Evolutionary conservation across 495 filamentous ascomycete genomes (phyloP).

Genomic region (Neurospora sp.): DNA sequence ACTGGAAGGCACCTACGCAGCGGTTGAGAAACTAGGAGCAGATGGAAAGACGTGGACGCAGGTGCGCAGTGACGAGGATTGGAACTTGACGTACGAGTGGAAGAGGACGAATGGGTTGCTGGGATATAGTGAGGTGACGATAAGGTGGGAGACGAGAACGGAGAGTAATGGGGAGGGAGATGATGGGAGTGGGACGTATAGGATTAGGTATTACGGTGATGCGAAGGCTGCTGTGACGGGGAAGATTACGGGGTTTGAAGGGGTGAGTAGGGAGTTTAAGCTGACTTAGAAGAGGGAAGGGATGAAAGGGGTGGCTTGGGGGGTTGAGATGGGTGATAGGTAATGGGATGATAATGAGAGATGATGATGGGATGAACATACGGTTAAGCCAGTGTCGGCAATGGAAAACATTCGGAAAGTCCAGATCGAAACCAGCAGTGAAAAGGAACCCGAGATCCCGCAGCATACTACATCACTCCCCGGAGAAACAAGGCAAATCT

Average conservation of each 20-base stretch:
- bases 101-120: slow-evolving; percentile 58
- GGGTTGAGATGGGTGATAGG: neutral
- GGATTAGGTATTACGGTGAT: slow-evolving; percentile 82
- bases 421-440: neutral
- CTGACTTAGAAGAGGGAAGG: slow-evolving; percentile 16
- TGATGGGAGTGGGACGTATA: slow-evolving; percentile 56
- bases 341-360: neutral
- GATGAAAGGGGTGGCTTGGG: neutral
- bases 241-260: slow-evolving; percentile 60
- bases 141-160: slow-evolving; percentile 67
- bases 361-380: neutral
- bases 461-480: too few species aligned
- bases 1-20: slow-evolving; percentile 70
- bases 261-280: slow-evolving; percentile 55
- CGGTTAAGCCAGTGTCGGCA: neutral
- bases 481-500: too few species aligned
- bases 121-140: slow-evolving; percentile 67
- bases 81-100: slow-evolving; percentile 76
- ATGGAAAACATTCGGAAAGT: neutral
- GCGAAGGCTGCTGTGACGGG: slow-evolving; percentile 54
- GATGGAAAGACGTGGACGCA: slow-evolving; percentile 52
- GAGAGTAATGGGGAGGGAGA: slow-evolving; percentile 41
- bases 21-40: slow-evolving; percentile 50
- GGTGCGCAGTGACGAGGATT: slow-evolving; percentile 67
- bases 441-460: neutral